These are phyloP conservation scores for Glycine tomentella DNA, from an alignment of 306 rosid species.

Conservation along the genomic window DNA sequence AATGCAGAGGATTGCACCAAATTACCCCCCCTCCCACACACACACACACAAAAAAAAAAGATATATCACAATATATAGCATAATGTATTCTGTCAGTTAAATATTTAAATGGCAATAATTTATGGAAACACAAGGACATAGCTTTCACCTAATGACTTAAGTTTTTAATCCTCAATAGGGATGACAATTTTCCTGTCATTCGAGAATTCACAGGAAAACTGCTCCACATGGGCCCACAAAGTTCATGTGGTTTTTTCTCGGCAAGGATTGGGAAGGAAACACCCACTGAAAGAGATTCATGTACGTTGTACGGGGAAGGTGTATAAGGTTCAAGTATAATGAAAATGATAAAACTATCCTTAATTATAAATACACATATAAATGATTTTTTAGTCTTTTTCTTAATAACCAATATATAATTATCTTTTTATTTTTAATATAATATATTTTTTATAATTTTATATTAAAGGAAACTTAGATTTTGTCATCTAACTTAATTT, in stretches of 20 bases:
- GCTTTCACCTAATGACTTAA: slow-evolving; percentile 27
- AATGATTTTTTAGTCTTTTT: not conserved
- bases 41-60: too few species aligned
- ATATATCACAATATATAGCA: too few species aligned
- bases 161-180: not conserved
- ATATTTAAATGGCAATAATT: slow-evolving; percentile 18
- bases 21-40: too few species aligned
- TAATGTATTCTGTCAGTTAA: slow-evolving; percentile 14
- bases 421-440: not conserved
- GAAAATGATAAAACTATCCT: not conserved
- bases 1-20: slow-evolving; percentile 5
- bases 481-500: not conserved
- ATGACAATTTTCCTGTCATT: not conserved
- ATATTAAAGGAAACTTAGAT: not conserved
- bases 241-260: not conserved
- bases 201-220: not conserved
- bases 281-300: not conserved
- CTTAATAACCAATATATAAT: not conserved
- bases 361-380: not conserved
- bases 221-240: not conserved
- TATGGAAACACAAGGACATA: slow-evolving; percentile 7
- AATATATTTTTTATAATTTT: not conserved
- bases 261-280: not conserved
- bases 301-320: not conserved
- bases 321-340: not conserved